These are phyloP conservation scores for Suhomyces sp. DNA, from an alignment of 805 yeast species.

Conservation along the genomic window DNA sequence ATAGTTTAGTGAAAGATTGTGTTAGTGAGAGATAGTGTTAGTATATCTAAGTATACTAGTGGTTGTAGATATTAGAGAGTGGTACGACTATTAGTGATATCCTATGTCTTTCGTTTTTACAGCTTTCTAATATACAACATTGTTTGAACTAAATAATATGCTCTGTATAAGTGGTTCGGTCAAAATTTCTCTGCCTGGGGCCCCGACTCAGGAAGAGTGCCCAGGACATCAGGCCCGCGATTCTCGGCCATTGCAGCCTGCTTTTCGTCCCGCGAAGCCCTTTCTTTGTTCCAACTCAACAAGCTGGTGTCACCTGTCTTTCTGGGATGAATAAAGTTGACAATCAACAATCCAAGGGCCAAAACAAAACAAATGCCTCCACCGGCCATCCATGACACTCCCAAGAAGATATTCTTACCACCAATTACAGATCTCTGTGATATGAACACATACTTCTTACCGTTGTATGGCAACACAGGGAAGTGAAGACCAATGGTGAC, in stretches of 20 bases:
- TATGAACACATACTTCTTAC: slow-evolving; percentile 63
- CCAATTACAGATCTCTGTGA: slow-evolving; percentile 74
- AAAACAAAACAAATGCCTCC: slow-evolving; percentile 67
- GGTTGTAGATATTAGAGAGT: too few relatives aligned
- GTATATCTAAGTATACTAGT: too few relatives aligned
- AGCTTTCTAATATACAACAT: not conserved
- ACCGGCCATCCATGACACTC: slow-evolving; percentile 69
- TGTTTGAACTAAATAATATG: not conserved
- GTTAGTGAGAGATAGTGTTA: too few relatives aligned
- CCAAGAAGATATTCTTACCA: slow-evolving; percentile 71
- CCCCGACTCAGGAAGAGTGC: not conserved
- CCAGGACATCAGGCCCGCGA: not conserved
- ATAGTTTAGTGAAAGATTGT: too few relatives aligned
- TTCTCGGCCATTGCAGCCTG: slow-evolving; percentile 3
- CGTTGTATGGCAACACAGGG: slow-evolving; percentile 69
- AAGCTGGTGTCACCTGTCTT: slow-evolving; percentile 68
- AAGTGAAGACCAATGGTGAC: slow-evolving; percentile 68
- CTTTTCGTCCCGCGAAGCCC: slow-evolving; percentile 14
- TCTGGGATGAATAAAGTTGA: slow-evolving; percentile 64
- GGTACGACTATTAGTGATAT: too few relatives aligned
- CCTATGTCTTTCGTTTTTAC: not conserved
- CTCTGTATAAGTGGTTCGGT: not conserved
- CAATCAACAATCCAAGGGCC: slow-evolving; percentile 48
- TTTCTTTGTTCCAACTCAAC: slow-evolving; percentile 67
- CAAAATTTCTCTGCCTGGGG: not conserved